Evolutionary conservation across 257 asterid genomes (phyloP).

Genomic region (Solanum appendiculatum): DNA sequence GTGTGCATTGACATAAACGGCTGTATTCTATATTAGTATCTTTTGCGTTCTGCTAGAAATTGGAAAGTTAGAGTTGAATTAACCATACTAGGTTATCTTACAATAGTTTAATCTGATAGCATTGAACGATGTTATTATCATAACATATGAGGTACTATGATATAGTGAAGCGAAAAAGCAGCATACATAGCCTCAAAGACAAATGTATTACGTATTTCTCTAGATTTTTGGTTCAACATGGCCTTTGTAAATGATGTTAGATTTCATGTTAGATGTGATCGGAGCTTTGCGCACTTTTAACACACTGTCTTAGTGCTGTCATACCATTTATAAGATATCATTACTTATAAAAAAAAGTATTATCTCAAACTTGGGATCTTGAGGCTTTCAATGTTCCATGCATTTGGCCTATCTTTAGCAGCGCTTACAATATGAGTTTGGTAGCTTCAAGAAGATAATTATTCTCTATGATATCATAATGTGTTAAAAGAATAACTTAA

Average conservation of each 20-base stretch:
- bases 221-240: background rate
- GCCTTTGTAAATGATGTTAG: background rate
- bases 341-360: background rate
- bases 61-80: background rate
- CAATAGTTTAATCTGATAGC: background rate
- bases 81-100: background rate
- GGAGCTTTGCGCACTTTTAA: background rate
- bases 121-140: background rate
- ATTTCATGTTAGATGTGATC: background rate
- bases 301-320: background rate
- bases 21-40: background rate
- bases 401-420: background rate
- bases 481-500: background rate
- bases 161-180: background rate
- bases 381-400: background rate
- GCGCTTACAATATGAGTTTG: background rate
- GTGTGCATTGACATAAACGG: background rate
- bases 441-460: background rate
- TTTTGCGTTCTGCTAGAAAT: background rate
- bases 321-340: background rate
- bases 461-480: background rate
- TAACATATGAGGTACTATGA: background rate
- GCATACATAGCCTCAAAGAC: background rate
- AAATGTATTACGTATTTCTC: background rate
- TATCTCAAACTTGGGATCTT: background rate